Conservation (phyloP, 371 early-diverging fungal species). For the Zancudomyces culisetae region DNA sequence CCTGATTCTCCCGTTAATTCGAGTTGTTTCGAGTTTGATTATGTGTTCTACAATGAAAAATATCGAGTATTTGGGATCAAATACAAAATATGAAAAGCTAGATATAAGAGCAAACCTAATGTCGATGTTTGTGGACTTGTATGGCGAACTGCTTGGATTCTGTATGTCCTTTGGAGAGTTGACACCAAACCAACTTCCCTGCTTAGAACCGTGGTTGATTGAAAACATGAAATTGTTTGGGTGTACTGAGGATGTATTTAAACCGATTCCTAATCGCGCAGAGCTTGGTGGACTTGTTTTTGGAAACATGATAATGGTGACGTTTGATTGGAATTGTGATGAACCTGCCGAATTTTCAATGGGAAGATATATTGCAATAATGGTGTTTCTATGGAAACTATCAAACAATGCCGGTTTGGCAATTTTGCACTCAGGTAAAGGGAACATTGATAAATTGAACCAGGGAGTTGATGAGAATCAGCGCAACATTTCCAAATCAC, state of each 20-base stretch:
- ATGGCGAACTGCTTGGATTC: neutral
- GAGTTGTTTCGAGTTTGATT: neutral
- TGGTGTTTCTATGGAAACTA: neutral
- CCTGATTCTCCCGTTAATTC: neutral
- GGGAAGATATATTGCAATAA: neutral
- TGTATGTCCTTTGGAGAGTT: neutral
- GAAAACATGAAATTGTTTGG: too few species aligned
- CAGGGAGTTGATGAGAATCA: too few species aligned
- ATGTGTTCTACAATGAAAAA: neutral
- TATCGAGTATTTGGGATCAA: neutral
- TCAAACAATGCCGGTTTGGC: too few species aligned
- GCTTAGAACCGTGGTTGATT: neutral
- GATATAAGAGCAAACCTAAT: neutral
- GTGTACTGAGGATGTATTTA: neutral
- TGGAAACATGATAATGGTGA: neutral
- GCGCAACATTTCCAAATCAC: too few species aligned
- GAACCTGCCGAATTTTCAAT: neutral
- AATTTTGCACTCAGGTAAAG: too few species aligned
- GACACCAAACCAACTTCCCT: neutral
- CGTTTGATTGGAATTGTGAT: neutral
- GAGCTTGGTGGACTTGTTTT: neutral
- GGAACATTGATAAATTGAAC: neutral
- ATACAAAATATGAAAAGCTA: neutral
- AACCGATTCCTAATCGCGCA: neutral
- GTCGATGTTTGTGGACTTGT: neutral